phyloP scores from a whole-genome alignment of 148 eudicot species.

The Hydrangea macrophylla region DNA sequence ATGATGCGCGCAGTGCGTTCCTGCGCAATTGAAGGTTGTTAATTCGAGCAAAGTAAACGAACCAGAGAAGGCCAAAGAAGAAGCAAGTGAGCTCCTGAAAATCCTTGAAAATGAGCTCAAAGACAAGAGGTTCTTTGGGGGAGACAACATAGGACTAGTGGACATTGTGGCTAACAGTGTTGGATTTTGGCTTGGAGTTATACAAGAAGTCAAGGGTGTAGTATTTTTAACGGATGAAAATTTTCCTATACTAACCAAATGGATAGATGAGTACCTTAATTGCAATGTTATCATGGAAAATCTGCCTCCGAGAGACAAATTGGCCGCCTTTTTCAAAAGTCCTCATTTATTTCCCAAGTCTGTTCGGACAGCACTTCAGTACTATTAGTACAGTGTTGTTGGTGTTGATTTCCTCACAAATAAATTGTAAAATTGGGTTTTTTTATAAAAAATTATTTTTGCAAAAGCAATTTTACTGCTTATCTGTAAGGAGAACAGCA shows the following conservation, averaged over 20 bases:
- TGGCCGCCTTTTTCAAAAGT: not conserved
- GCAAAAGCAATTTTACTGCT: too few species aligned
- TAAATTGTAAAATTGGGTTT: too few species aligned
- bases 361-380: too few species aligned
- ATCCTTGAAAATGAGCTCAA: slow-evolving; percentile 40
- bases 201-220: slow-evolving; percentile 23
- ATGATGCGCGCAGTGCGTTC: slow-evolving; percentile 22
- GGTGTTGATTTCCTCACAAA: too few species aligned
- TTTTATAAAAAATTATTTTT: too few species aligned
- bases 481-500: too few species aligned
- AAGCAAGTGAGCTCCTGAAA: slow-evolving; percentile 27
- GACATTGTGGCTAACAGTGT: slow-evolving; percentile 37
- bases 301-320: slow-evolving; percentile 32
- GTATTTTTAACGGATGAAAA: slow-evolving; percentile 31
- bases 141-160: slow-evolving; percentile 38
- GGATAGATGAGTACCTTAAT: slow-evolving; percentile 27
- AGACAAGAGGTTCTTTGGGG: slow-evolving; percentile 43
- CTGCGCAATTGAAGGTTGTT: slow-evolving; percentile 16
- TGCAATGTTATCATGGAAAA: slow-evolving; percentile 26
- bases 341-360: not conserved
- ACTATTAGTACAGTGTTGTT: too few species aligned
- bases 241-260: slow-evolving; percentile 32
- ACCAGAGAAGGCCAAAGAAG: slow-evolving; percentile 28
- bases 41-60: slow-evolving; percentile 28
- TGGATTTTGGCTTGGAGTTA: slow-evolving; percentile 34